Base-by-base conservation (phyloP, 306 rosid species). In the Prunus campanulata region DNA sequence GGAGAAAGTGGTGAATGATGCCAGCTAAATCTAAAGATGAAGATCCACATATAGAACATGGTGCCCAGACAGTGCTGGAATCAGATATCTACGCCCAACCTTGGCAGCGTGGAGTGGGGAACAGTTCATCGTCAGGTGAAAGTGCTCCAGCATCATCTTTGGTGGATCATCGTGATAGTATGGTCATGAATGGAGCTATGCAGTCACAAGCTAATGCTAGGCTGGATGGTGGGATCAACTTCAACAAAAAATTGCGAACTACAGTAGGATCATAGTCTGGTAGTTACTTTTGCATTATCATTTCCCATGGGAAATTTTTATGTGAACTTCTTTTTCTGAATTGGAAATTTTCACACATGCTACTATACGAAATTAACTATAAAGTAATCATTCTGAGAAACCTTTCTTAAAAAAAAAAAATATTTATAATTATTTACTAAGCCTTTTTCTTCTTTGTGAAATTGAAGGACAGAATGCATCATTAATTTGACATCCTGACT, bases 41-140 rank as follows among this genome's bases (percentile, higher is more conserved):
- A 72, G 86, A 85, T 42, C 76, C 70, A 67, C 27, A 77, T 30
- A 65, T 65, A 55, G 75, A 82, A 60, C 83, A 71, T 1, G 67
- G 85, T 5, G 78, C 76, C 11, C 78, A 83, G 2, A 66, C 74
- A 66, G 77, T 65, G 78, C 84, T 87, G 70, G 90, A 72, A 68
- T 77, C 89, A 30, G 71, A 79, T 55, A 55, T 78, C 66, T 85
- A 78, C 66, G 70, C 91, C 70, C 89, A 79, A 51, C 93, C 96
- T n/a, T 89, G 87, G 96, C 87, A 94, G 98, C 83, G 59, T 30
- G 89, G 81, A 48, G 80, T 32, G 25, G 85, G 85, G 69, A 83
- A 57, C 67, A 63, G 68, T 72, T 22, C 39, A 16, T 44, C 85
- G 25, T 30, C 42, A 0, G 66, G 59, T 57, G 88, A 75, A 80